Base-by-base conservation (phyloP, 352 stramenopile genomes). In the Thalassiosira livingstoniorum region DNA sequence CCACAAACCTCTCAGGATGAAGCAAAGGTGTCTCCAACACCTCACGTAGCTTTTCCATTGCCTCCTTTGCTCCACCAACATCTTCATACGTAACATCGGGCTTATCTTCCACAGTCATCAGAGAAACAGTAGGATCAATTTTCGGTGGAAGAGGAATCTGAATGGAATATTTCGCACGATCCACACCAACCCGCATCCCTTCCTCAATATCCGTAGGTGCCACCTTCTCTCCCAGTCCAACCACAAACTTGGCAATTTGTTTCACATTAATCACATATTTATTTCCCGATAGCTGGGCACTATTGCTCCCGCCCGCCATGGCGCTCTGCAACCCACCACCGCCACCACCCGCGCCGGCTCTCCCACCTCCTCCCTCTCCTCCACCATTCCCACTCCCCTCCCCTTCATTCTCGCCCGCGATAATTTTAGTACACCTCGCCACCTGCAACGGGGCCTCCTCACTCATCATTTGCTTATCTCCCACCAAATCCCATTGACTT, bases 241-340 rank as follows among this genome's bases (percentile, higher is more conserved):
- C 98, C 21, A 99, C 98, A 86, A 99, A 99, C 91, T 99, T 99
- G 76, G 98, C 98, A 92, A 99, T 99, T 91, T 99, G 98, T 87
- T 99, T 99, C 78, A 99, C 96, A 88, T 99, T 99, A 83, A 99
- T 99, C 62, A 99, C 98, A 92, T 99, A 99, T 91, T 99, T 99
- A 86, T 97, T 97, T 75, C 98, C 95, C 60, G 98, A 96, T 96
- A 95, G 60, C 64, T 86, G 45, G 93, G 95, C 23, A 82, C 97
- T 97, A 80, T 75, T 97, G 39, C 95, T 97, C 3, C 68, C 71
- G 25, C 60, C 71, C 15, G 53, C 66, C 54, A n/a, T 27, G 15
- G 51, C 21, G 11, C 11, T 34, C 18, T 37, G 37, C 42, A 18
- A 15, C 43, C 11, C 66, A 11, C 35, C 53, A 2, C 31, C 67